These are phyloP conservation scores for Tricholoma sp. DNA, from an alignment of 768 basidiomycete species.

Conservation along the genomic window DNA sequence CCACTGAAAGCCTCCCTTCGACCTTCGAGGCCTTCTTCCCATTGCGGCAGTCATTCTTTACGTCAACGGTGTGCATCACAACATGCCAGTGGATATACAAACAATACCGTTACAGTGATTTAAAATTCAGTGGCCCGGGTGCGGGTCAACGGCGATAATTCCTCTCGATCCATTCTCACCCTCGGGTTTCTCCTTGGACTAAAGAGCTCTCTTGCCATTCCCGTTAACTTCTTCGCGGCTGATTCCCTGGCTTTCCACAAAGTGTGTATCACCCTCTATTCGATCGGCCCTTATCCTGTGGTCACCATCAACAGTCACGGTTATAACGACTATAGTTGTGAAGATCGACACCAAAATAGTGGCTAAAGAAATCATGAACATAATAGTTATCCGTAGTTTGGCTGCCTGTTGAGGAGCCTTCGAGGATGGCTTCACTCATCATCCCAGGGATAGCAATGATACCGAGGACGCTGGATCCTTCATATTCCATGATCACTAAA, in stretches of 20 bases:
- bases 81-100: too few relatives aligned
- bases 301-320: conserved; percentile 61
- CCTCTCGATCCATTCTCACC: too few relatives aligned
- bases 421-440: conserved; percentile 92
- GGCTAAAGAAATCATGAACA: conserved; percentile 86
- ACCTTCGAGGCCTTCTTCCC: too few relatives aligned
- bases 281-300: conserved; percentile 61
- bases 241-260: conserved; percentile 19
- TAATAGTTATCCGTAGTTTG: conserved; percentile 86
- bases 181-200: too few relatives aligned
- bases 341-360: conserved; percentile 67
- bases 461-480: conserved; percentile 52
- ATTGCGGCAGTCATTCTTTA: too few relatives aligned
- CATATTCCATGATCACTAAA: neutral
- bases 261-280: conserved; percentile 36
- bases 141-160: too few relatives aligned
- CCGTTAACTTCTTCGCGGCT: conserved; percentile 5
- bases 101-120: too few relatives aligned
- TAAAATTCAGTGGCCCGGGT: too few relatives aligned
- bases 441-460: conserved; percentile 80
- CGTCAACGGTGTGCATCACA: too few relatives aligned
- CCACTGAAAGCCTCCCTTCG: too few relatives aligned
- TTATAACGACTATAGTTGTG: conserved; percentile 55
- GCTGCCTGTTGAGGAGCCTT: conserved; percentile 83
- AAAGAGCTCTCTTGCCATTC: too few relatives aligned